Evolutionary conservation across 305 asterid species (phyloP), one percentile per base, ranked within the genome.

Genomic region (Fraxinus greggii): DNA sequence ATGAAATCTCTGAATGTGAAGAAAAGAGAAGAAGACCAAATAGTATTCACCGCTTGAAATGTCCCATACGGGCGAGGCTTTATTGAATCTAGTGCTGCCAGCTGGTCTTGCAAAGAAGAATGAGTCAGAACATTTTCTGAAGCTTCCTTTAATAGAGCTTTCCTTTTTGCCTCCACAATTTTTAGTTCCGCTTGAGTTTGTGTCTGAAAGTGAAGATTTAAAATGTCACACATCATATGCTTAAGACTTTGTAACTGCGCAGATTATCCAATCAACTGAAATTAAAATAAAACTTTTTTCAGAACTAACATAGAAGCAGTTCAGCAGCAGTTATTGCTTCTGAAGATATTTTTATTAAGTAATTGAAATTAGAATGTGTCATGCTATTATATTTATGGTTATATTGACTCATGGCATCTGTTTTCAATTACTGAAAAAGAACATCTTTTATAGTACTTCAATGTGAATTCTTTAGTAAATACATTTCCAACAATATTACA

Each of bases 101-200:
- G 83, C 76, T 88, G 86, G 28, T 75, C 89, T 63, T 88, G 80
- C 92, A 93, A 86, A 74, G 95, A 83, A 86, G 93, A 76, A 48
- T 74, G 81, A 59, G 76, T 82, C 59, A 81, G 72, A 80, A 7
- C 82, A 82, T 88, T 87, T 85, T 81, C 90, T 81, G 90, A 83
- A 79, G 90, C 89, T 87, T 92, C 91, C 89, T 89, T 87, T 51
- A 92, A 84, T 81, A 95, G 75, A 85, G 93, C 89, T 85, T 92
- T 94, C 90, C 83, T 92, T 82, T 86, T 93, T 67, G 94, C 91
- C 93, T 93, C 98, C 80, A 86, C 26, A 29, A 93, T 88, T 86
- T 95, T 95, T 77, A 84, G 89, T 87, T 91, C 97, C 5, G 97
- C 98, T 91, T 95, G 98, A 70, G 98, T 93, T 80, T 93, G 96